phyloP scores from a whole-genome alignment of 768 basidiomycete species.

The Auricularia auricula-judae region DNA sequence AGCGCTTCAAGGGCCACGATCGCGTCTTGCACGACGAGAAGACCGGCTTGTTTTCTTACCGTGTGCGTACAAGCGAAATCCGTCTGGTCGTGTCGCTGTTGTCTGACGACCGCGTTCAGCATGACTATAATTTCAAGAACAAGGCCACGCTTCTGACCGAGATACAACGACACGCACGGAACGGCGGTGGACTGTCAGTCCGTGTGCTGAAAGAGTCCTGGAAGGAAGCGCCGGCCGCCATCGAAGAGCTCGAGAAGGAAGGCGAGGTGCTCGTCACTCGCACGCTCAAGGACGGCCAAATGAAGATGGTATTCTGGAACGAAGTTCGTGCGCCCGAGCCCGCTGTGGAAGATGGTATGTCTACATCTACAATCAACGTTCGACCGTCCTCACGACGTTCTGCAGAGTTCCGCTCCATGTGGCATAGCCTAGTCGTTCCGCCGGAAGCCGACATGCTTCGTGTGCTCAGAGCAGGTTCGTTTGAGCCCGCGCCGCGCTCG shows the following conservation, averaged over 20 bases:
- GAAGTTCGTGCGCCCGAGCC: conserved; percentile 69
- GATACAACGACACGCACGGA: conserved; percentile 74
- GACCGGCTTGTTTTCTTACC: conserved; percentile 79
- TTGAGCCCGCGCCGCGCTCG: conserved; percentile 5
- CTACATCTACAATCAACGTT: not conserved
- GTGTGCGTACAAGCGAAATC: conserved; percentile 48
- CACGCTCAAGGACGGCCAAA: conserved; percentile 69
- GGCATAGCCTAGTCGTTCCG: conserved; percentile 78
- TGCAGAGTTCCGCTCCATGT: conserved; percentile 76
- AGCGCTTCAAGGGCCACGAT: conserved; percentile 77
- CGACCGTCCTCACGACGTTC: not conserved
- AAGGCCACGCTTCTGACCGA: conserved; percentile 77
- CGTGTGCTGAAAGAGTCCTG: conserved; percentile 82
- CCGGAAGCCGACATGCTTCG: conserved; percentile 74
- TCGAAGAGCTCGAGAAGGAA: conserved; percentile 83
- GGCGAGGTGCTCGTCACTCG: conserved; percentile 84
- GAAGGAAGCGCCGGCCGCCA: conserved; percentile 74
- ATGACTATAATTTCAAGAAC: conserved; percentile 76
- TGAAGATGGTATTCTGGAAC: conserved; percentile 84
- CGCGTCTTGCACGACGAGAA: conserved; percentile 69
- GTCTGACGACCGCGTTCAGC: conserved; percentile 30
- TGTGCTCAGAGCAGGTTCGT: conserved; percentile 61
- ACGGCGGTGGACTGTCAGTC: conserved; percentile 77
- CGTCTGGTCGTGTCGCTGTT: not conserved
- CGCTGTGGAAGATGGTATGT: conserved; percentile 69